A percentile compares a stretch with the other conserved stretches of the same genome.
Conservation (phyloP, 345 rosid genomes). For the Odontarrhena argentea region DNA sequence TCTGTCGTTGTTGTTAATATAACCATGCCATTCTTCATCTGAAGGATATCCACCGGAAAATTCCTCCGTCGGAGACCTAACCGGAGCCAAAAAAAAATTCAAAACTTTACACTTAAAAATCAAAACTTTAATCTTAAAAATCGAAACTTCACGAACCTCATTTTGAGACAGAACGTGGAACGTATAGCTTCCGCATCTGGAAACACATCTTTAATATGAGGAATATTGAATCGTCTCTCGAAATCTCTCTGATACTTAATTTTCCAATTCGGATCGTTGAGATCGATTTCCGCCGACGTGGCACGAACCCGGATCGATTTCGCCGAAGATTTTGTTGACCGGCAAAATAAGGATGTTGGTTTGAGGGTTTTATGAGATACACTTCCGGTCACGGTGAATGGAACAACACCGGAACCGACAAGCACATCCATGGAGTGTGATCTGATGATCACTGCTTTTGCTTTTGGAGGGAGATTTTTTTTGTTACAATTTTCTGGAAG, state of each 20-base stretch:
- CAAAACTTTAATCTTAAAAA: not conserved
- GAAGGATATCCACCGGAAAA: conserved; percentile 74
- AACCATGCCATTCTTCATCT: conserved; percentile 86
- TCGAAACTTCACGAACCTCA: conserved; percentile 52
- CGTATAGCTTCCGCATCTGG: conserved; percentile 61
- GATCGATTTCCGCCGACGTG: conserved; percentile 46
- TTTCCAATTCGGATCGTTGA: conserved; percentile 74
- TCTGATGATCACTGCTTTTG: conserved; percentile 2
- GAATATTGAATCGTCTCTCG: conserved; percentile 64
- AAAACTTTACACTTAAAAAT: not conserved
- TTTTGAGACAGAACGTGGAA: conserved; percentile 77
- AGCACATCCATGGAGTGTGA: conserved; percentile 46
- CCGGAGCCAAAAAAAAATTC: not conserved
- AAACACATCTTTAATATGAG: conserved; percentile 70
- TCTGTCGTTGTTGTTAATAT: conserved; percentile 74
- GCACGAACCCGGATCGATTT: not conserved
- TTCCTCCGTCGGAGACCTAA: conserved; percentile 61
- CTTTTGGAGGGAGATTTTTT: conserved; percentile 32
- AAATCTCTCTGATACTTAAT: conserved; percentile 64
- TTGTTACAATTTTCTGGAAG: not conserved
- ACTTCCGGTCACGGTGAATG: conserved; percentile 1
- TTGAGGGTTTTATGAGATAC: conserved; percentile 6
- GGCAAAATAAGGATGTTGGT: conserved; percentile 19
- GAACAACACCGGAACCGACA: conserved; percentile 30
- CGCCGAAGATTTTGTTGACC: conserved; percentile 21